Percentiles rank a stretch among this genome's conserved stretches.
phyloP scores from a whole-genome alignment of 2,329 filamentous ascomycete species.

The Aspergillus floridensis region DNA sequence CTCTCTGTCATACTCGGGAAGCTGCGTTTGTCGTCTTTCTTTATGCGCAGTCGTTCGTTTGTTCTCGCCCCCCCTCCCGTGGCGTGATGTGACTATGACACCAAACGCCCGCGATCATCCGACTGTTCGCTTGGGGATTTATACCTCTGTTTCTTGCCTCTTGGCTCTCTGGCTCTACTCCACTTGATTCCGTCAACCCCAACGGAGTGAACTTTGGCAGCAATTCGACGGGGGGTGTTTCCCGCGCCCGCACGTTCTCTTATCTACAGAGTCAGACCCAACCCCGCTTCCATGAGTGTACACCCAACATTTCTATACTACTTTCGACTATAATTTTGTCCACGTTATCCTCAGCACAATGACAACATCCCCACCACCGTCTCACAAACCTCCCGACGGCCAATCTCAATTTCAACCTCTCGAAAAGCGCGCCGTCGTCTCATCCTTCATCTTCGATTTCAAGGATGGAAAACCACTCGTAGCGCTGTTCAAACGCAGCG shows the following conservation, averaged over 20 bases:
- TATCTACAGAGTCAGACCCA: background rate
- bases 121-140: background rate
- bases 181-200: background rate
- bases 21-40: background rate
- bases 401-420: conserved; percentile 14
- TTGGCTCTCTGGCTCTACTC: background rate
- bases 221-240: background rate
- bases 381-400: conserved; percentile 9
- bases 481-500: conserved; percentile 62
- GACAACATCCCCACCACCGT: background rate
- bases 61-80: background rate
- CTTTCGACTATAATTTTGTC: background rate
- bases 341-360: background rate
- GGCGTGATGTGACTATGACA: conserved; percentile 18
- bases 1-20: background rate
- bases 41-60: background rate
- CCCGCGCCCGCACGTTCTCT: background rate
- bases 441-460: conserved; percentile 43
- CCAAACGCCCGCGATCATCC: background rate
- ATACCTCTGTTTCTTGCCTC: background rate
- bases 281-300: background rate
- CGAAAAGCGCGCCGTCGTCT: conserved; percentile 40
- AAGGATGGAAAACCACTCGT: conserved; percentile 43
- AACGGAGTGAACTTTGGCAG: background rate
- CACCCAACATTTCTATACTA: background rate